These are phyloP conservation scores for Malassezia sympodialis DNA, from an alignment of 1,284 basidiomycete genomes.

Conservation along the genomic window DNA sequence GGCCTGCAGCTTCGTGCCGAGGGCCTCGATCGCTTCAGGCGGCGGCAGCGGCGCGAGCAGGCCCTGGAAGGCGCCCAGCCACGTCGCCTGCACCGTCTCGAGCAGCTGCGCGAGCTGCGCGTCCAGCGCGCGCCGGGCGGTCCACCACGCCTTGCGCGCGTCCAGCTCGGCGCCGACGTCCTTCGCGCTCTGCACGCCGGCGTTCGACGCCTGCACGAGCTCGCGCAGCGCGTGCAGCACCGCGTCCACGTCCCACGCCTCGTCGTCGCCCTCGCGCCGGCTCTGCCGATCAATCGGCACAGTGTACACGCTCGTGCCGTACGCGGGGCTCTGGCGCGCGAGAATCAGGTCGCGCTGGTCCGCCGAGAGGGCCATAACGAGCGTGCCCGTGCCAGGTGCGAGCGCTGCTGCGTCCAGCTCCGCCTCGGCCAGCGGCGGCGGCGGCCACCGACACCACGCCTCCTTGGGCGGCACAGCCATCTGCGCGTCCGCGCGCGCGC, in stretches of 20 bases:
- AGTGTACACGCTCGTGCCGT: constrained; percentile 54
- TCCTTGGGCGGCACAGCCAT: neutral
- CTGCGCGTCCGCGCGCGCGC: constrained; percentile 6
- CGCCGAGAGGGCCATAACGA: constrained; percentile 57
- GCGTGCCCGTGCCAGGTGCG: neutral
- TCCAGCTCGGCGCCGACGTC: constrained; percentile 58
- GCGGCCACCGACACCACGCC: neutral
- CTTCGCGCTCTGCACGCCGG: constrained; percentile 64
- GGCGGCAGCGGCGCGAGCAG: constrained; percentile 21
- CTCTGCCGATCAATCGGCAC: constrained; percentile 71
- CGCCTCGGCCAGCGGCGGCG: neutral
- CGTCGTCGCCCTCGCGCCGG: constrained; percentile 58
- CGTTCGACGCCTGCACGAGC: constrained; percentile 68
- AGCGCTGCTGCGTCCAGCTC: neutral
- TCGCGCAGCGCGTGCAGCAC: constrained; percentile 65
- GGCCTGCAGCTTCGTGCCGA: constrained; percentile 58
- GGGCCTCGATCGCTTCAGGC: neutral
- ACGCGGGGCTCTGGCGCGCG: constrained; percentile 53
- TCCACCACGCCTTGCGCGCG: constrained; percentile 72
- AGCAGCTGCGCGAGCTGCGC: constrained; percentile 64
- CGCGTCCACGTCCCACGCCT: constrained; percentile 64
- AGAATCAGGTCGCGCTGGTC: constrained; percentile 75
- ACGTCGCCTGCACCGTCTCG: constrained; percentile 80
- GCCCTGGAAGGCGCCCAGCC: constrained; percentile 87
- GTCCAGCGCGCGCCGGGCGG: constrained; percentile 64